Evolutionary conservation across 2,329 filamentous ascomycete genomes (phyloP).

Genomic region (Tolypocladium pustulatum): DNA sequence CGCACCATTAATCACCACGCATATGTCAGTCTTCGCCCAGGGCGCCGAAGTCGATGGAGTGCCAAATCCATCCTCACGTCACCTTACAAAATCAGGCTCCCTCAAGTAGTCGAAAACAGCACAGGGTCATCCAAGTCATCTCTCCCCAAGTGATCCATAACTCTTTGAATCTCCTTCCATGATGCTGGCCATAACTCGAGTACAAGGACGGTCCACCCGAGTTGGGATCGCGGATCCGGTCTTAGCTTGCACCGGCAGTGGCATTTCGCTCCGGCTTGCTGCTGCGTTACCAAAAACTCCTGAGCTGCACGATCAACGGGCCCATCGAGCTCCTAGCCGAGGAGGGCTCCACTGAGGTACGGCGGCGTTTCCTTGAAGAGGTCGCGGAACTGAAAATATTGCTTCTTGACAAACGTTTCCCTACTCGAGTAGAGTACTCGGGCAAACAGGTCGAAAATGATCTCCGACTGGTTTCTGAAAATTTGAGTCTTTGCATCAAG

Average conservation of each 20-base stretch:
- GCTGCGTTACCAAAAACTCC: constrained; percentile 10
- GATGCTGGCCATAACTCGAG: constrained; percentile 14
- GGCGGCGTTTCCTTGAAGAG: constrained; percentile 49
- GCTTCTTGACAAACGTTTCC: constrained; percentile 35
- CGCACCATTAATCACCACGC: background rate
- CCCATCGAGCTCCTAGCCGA: constrained; percentile 16
- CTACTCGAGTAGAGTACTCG: constrained; percentile 47
- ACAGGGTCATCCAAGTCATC: constrained; percentile 14
- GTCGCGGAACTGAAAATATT: constrained; percentile 55
- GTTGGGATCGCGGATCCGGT: constrained; percentile 8
- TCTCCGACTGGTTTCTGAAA: constrained; percentile 21
- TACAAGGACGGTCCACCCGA: constrained; percentile 14
- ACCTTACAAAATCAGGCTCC: background rate
- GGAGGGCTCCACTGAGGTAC: constrained; percentile 24
- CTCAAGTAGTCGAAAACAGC: background rate
- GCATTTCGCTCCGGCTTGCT: constrained; percentile 15
- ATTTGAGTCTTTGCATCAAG: constrained; percentile 31
- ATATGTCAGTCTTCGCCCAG: background rate
- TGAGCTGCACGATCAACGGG: constrained; percentile 12
- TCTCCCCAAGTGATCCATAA: constrained; percentile 14
- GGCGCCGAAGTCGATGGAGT: background rate
- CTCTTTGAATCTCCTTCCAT: constrained; percentile 18
- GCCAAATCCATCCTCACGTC: background rate
- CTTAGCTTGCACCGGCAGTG: constrained; percentile 19
- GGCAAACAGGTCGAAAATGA: constrained; percentile 53